Conservation (phyloP, 2,329 filamentous ascomycete genomes). For the Metarhizium guizhouense region DNA sequence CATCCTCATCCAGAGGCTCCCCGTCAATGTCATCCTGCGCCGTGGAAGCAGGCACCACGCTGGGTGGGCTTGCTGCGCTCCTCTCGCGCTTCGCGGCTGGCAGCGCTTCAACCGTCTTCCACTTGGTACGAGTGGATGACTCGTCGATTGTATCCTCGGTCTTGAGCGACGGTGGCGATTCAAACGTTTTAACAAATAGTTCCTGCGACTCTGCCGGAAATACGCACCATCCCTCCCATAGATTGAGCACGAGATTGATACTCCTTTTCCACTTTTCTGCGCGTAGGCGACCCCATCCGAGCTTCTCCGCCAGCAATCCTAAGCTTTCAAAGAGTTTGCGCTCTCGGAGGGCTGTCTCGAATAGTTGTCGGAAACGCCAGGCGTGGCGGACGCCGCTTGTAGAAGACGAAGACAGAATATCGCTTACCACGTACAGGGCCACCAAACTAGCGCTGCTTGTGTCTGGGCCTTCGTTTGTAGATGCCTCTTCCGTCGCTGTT, state of each 20-base stretch:
- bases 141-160: slow-evolving; percentile 16
- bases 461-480: slow-evolving; percentile 43
- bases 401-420: slow-evolving; percentile 70
- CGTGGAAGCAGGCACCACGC: background rate
- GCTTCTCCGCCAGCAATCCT: slow-evolving; percentile 61
- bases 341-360: slow-evolving; percentile 62
- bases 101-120: slow-evolving; percentile 40
- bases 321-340: slow-evolving; percentile 67
- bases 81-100: slow-evolving; percentile 6
- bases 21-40: slow-evolving; percentile 31
- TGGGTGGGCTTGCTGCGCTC: slow-evolving; percentile 7
- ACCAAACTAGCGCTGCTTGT: slow-evolving; percentile 67
- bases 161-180: slow-evolving; percentile 50
- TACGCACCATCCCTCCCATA: slow-evolving; percentile 65
- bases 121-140: slow-evolving; percentile 30
- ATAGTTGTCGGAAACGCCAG: slow-evolving; percentile 77
- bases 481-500: slow-evolving; percentile 22
- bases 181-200: slow-evolving; percentile 60
- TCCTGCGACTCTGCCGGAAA: slow-evolving; percentile 70
- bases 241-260: slow-evolving; percentile 55
- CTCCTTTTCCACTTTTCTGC: slow-evolving; percentile 80
- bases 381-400: slow-evolving; percentile 72
- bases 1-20: slow-evolving; percentile 32
- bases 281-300: slow-evolving; percentile 72
- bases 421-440: slow-evolving; percentile 66